phyloP scores from a whole-genome alignment of 129 eudicot genomes.

The Tagetes patula region DNA sequence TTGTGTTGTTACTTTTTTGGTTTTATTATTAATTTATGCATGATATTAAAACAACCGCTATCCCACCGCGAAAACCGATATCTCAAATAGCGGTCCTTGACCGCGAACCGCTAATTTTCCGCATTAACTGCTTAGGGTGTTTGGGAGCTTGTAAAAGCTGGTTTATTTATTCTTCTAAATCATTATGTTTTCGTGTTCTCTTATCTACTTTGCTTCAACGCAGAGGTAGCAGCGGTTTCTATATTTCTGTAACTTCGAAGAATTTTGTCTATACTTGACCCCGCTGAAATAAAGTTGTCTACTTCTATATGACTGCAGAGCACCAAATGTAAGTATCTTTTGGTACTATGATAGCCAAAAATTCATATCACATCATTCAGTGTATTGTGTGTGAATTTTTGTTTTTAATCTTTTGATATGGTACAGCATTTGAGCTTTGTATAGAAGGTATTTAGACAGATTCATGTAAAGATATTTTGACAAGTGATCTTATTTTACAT shows the following conservation, averaged over 20 bases:
- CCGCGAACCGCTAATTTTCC: too few relatives aligned
- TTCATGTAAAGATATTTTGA: slow-evolving; percentile 7
- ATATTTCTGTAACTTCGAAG: slow-evolving; percentile 18
- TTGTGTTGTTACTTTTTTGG: too few relatives aligned
- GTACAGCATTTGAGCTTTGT: slow-evolving; percentile 26
- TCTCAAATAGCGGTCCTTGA: too few relatives aligned
- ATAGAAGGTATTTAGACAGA: slow-evolving; percentile 28
- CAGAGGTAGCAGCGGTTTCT: slow-evolving; percentile 25
- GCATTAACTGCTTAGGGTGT: background rate
- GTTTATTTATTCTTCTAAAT: slow-evolving; percentile 23
- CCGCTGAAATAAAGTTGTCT: slow-evolving; percentile 29
- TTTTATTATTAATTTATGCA: too few relatives aligned
- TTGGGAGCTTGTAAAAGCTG: background rate
- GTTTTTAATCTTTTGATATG: slow-evolving; percentile 1
- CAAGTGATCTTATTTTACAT: slow-evolving; percentile 13
- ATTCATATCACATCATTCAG: slow-evolving; percentile 9
- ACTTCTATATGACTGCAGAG: slow-evolving; percentile 21
- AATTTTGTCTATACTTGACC: slow-evolving; percentile 29
- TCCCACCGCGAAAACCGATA: too few relatives aligned
- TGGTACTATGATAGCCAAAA: slow-evolving; percentile 26
- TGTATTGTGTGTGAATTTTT: slow-evolving; percentile 16
- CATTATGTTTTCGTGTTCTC: background rate
- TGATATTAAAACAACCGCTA: too few relatives aligned
- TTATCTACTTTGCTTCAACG: background rate
- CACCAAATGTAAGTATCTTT: slow-evolving; percentile 34